A percentile compares a stretch with the other conserved stretches of the same genome.
These are phyloP conservation scores for Schizosaccharomyces octosporus DNA, from an alignment of 805 yeast species.

Conservation along the genomic window DNA sequence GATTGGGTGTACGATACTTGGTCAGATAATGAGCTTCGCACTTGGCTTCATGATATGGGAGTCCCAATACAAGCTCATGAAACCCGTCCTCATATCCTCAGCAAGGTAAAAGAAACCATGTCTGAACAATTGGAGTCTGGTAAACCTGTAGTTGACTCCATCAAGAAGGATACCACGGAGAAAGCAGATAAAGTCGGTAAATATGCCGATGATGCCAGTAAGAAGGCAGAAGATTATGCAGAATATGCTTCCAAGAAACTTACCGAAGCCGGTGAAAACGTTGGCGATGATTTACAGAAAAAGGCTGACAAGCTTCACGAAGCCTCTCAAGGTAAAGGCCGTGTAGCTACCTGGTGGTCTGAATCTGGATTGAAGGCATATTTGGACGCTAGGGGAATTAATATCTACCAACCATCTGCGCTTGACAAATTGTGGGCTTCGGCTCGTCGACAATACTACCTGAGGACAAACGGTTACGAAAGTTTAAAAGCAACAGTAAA, in stretches of 20 bases:
- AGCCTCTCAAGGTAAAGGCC: background rate
- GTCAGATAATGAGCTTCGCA: constrained; percentile 19
- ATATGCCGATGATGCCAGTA: background rate
- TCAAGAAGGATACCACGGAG: constrained; percentile 7
- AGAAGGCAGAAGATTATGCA: constrained; percentile 7
- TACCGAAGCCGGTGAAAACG: background rate
- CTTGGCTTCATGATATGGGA: constrained; percentile 20
- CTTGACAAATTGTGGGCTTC: background rate
- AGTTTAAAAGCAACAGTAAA: background rate
- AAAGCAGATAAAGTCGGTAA: constrained; percentile 4
- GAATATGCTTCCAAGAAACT: constrained; percentile 4
- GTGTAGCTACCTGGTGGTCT: constrained; percentile 14
- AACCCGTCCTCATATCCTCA: constrained; percentile 5
- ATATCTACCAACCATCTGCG: constrained; percentile 1
- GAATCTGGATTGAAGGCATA: constrained; percentile 20
- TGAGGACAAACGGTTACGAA: background rate
- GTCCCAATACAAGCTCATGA: constrained; percentile 6
- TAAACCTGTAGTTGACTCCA: constrained; percentile 12
- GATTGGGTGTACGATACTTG: constrained; percentile 13
- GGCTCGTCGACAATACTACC: background rate
- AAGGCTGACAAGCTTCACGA: background rate
- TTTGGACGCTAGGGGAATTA: constrained; percentile 18
- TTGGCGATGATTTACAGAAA: background rate
- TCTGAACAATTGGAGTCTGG: constrained; percentile 11
- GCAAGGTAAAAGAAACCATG: constrained; percentile 9